Evolutionary conservation across 2,329 filamentous ascomycete species (phyloP).

Genomic region (Talaromyces atroroseus): DNA sequence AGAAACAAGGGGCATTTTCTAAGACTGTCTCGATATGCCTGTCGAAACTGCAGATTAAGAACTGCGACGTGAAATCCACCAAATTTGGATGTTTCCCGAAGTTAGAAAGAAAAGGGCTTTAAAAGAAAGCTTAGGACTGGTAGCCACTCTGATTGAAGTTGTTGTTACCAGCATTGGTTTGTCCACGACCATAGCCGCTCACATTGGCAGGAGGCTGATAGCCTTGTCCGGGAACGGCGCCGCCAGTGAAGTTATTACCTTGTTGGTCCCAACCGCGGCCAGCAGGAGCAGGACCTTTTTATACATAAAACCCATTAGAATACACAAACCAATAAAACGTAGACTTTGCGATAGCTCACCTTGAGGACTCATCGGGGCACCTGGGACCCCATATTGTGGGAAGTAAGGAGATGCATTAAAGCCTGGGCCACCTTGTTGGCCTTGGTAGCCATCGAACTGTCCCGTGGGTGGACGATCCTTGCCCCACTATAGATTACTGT

Average conservation of each 20-base stretch:
- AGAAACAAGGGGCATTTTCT: constrained; percentile 13
- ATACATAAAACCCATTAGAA: constrained; percentile 37
- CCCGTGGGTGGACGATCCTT: constrained; percentile 92
- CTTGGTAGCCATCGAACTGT: constrained; percentile 76
- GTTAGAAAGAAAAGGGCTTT: not conserved
- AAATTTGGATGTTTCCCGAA: constrained; percentile 1
- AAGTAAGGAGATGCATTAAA: constrained; percentile 77
- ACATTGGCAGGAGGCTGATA: constrained; percentile 68
- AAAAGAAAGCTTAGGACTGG: constrained; percentile 45
- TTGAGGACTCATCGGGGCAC: constrained; percentile 57
- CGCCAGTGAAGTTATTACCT: constrained; percentile 40
- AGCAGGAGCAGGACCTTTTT: constrained; percentile 51
- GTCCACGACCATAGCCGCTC: constrained; percentile 77
- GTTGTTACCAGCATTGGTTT: constrained; percentile 47
- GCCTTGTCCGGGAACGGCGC: constrained; percentile 40
- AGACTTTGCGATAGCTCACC: constrained; percentile 26
- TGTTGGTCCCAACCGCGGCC: constrained; percentile 56
- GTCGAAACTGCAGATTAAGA: constrained; percentile 15
- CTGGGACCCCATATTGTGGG: constrained; percentile 81
- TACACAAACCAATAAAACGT: constrained; percentile 15
- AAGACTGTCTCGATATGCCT: constrained; percentile 14
- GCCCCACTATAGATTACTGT: constrained; percentile 68
- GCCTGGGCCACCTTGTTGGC: constrained; percentile 65
- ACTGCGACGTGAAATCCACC: constrained; percentile 6
- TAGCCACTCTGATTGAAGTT: constrained; percentile 57